These are phyloP conservation scores for Begonia loranthoides DNA, from an alignment of 306 rosid genomes.

Conservation along the genomic window DNA sequence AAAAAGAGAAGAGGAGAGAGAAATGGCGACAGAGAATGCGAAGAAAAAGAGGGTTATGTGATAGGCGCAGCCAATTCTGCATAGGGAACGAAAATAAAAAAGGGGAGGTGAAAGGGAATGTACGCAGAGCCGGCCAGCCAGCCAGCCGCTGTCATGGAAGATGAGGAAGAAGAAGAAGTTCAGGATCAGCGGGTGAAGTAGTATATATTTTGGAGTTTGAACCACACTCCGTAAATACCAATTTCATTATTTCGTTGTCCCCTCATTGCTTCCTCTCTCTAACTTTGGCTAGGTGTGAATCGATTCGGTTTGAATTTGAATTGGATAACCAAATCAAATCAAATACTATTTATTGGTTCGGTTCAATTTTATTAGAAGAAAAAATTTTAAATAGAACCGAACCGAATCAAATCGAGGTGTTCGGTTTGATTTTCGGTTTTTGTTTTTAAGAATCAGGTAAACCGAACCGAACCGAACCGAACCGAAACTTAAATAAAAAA, in stretches of 20 bases:
- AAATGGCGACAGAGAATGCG: constrained; percentile 1
- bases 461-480: no score
- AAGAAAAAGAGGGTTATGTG: no score
- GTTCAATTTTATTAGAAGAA: no score
- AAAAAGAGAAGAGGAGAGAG: constrained; percentile 6
- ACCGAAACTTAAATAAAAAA: no score
- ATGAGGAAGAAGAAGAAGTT: constrained; percentile 2
- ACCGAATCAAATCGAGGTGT: no score
- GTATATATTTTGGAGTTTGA: constrained; percentile 86
- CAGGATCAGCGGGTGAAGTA: not conserved
- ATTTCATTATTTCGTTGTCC: not conserved
- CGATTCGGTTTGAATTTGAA: no score
- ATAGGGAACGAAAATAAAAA: not conserved
- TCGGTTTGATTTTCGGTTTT: no score
- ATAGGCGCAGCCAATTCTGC: not conserved
- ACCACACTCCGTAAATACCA: constrained; percentile 45
- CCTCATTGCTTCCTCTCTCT: not conserved
- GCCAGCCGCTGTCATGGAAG: constrained; percentile 22
- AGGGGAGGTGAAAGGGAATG: constrained; percentile 13
- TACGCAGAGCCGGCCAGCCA: not conserved
- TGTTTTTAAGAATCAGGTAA: no score
- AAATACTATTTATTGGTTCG: no score
- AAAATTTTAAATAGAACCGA: no score
- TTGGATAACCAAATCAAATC: no score
- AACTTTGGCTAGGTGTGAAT: no score